Base-by-base conservation (phyloP, 805 yeast species). In the Citeromyces nyonsensis region DNA sequence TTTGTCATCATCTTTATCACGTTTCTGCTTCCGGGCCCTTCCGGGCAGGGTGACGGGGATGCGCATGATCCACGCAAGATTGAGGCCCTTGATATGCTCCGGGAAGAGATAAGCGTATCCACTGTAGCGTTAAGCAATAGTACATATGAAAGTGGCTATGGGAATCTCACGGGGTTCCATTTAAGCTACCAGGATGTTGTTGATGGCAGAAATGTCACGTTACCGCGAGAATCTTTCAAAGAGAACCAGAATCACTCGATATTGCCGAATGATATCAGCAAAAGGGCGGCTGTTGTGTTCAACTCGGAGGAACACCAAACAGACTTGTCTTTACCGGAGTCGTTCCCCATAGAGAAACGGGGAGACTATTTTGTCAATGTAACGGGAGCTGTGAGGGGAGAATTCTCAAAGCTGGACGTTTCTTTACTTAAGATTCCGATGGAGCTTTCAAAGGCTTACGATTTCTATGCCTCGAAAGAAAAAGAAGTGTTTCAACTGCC, bases 151-250 rank as follows among this genome's bases (percentile, higher is more conserved):
- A 37, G 52, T 4, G 83, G 81, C 5, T 75, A 73, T 46, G 79
- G 80, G 1, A 77, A 80, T 42, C 49, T 82, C 10, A 78, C 91
- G 0, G 95, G 95, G 3, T 69, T 76, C 36, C 63, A 61, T 42
- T 51, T 76, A 24, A 69, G 83, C 22, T 82, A 80, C 42, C 56
- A 61, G 7, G 93, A 78, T 49, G 63, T 59, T 10, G 13, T 63
- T 2, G 48, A 56, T 4, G 66, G 66, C 9, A 52, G 61, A 31
- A 58, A 59, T 18, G 75, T 15, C 69, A 38, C 7, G 44, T 49
- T 33, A 38, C 41, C 5, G 22, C 20, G 1, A 48, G 48, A 6
- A 43, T 52, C 5, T 51, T 59, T 3, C 69, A 73, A 54, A 15
- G 73, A 69, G 37, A 57, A 60, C 37, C 69, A 78, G 42, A 46